Evolutionary conservation across 306 rosid genomes (phyloP).

Genomic region (Quercus dentata): DNA sequence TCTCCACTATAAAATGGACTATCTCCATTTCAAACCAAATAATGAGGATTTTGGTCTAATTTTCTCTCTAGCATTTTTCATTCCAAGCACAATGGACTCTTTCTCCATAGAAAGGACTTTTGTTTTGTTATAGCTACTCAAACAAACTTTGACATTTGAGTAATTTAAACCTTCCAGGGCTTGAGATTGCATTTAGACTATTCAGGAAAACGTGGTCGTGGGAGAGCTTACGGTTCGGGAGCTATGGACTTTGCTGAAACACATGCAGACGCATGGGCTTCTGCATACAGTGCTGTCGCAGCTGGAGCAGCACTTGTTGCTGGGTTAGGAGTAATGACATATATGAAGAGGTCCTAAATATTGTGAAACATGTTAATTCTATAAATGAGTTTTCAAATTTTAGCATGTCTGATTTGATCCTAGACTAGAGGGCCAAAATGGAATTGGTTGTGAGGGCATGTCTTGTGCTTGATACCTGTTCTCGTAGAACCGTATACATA

Average conservation of each 20-base stretch:
- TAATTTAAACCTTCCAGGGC: conserved; percentile 50
- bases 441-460: conserved; percentile 20
- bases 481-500: conserved; percentile 10
- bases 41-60: background rate
- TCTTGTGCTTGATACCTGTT: conserved; percentile 27
- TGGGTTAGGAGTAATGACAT: conserved; percentile 59
- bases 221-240: conserved; percentile 26
- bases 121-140: background rate
- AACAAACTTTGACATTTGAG: conserved; percentile 21
- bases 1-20: too few species aligned
- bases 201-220: conserved; percentile 39
- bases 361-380: background rate
- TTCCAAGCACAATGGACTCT: background rate
- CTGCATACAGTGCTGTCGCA: conserved; percentile 55
- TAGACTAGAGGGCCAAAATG: conserved; percentile 11
- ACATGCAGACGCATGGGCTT: conserved; percentile 54
- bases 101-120: background rate
- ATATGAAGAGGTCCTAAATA: conserved; percentile 38
- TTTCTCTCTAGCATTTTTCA: background rate
- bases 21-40: too few species aligned
- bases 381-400: background rate
- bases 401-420: background rate
- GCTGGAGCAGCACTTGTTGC: conserved; percentile 79
- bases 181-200: conserved; percentile 88
- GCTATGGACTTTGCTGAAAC: conserved; percentile 37